These are phyloP conservation scores for Neurospora sp. DNA, from an alignment of 495 filamentous ascomycete genomes.

Conservation along the genomic window DNA sequence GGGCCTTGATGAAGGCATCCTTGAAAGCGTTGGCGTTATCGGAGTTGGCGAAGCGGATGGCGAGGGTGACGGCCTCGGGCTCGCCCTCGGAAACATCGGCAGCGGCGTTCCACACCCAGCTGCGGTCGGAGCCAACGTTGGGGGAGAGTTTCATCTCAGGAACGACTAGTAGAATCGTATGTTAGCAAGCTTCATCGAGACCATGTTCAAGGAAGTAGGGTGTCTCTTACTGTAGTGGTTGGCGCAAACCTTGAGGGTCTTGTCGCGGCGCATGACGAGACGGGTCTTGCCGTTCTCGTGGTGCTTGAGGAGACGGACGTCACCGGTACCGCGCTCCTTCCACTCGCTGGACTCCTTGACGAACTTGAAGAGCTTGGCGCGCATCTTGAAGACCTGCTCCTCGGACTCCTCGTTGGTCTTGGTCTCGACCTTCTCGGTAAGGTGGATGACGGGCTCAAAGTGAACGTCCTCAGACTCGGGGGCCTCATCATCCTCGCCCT, in stretches of 20 bases:
- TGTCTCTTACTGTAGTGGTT: constrained; percentile 90
- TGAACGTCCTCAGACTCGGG: constrained; percentile 85
- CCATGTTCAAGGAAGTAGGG: background rate
- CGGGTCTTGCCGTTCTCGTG: constrained; percentile 96
- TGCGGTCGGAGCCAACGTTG: constrained; percentile 94
- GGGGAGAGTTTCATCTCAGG: constrained; percentile 98
- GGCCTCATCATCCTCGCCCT: constrained; percentile 53
- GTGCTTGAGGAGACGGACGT: constrained; percentile 94
- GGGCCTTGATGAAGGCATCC: constrained; percentile 95
- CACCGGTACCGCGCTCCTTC: constrained; percentile 98
- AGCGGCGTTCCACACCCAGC: constrained; percentile 98
- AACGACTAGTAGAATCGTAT: constrained; percentile 52
- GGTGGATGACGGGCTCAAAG: constrained; percentile 90
- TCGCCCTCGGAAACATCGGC: constrained; percentile 98
- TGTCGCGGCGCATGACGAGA: constrained; percentile 96
- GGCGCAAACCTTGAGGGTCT: constrained; percentile 99
- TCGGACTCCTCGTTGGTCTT: constrained; percentile 99
- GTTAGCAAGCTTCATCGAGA: constrained; percentile 1
- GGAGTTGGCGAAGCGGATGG: constrained; percentile 95
- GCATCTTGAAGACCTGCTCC: constrained; percentile 98
- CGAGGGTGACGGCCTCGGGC: constrained; percentile 89
- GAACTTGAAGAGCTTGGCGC: constrained; percentile 98
- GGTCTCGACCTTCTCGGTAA: constrained; percentile 91
- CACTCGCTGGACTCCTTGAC: constrained; percentile 83
- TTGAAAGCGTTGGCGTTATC: constrained; percentile 98